Evolutionary conservation across 139 green algal genomes (phyloP).

Genomic region (Chlorella sp.): DNA sequence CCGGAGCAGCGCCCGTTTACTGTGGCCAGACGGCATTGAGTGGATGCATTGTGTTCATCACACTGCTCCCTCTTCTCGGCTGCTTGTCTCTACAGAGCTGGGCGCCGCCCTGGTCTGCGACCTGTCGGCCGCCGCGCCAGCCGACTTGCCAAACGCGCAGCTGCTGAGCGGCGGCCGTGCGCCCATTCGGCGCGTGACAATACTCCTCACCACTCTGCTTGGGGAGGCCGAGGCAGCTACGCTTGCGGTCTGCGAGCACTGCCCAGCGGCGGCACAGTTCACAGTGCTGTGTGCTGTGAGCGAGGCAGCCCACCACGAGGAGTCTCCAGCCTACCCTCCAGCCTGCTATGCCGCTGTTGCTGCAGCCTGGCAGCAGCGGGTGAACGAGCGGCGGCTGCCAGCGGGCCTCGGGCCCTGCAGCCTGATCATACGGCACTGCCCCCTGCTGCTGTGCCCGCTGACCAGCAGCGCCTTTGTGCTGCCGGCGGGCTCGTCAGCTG

Average conservation of each 20-base stretch:
- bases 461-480: conserved; percentile 65
- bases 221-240: conserved; percentile 14
- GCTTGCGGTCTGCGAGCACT: background rate
- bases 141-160: background rate
- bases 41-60: background rate
- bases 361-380: conserved; percentile 12
- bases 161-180: background rate
- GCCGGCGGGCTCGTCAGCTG: conserved; percentile 37
- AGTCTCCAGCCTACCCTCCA: conserved; percentile 6
- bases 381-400: conserved; percentile 9
- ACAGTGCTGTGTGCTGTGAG: background rate
- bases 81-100: conserved; percentile 3
- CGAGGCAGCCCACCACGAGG: conserved; percentile 27
- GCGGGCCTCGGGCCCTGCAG: conserved; percentile 8
- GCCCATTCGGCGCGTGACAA: background rate
- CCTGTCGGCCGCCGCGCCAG: background rate
- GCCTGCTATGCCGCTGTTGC: background rate
- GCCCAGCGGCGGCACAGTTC: conserved; percentile 14
- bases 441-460: conserved; percentile 54
- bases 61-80: background rate
- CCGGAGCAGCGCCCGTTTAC: background rate
- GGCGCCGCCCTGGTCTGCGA: conserved; percentile 5
- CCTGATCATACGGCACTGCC: conserved; percentile 43
- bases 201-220: conserved; percentile 31
- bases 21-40: background rate